phyloP scores from a whole-genome alignment of 2,329 filamentous ascomycete genomes.

The Microdochium trichocladiopsis region DNA sequence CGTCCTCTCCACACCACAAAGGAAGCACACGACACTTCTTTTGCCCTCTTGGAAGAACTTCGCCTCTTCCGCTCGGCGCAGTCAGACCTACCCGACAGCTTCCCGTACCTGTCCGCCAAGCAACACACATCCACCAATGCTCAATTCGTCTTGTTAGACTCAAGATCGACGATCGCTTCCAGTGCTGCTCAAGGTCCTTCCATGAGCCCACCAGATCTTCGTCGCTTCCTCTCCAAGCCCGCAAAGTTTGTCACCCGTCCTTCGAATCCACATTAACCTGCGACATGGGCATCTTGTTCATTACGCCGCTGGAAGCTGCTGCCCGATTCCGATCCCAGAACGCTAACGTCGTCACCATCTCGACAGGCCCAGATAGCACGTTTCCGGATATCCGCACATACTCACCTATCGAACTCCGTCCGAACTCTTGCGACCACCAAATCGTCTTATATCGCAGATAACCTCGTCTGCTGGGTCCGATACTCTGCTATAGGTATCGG shows the following conservation, averaged over 20 bases:
- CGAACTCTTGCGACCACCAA: constrained; percentile 4
- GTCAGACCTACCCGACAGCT: too few relatives aligned
- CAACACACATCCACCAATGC: not conserved
- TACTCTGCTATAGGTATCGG: constrained; percentile 79
- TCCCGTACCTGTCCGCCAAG: not conserved
- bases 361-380: constrained; percentile 58
- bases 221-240: constrained; percentile 90
- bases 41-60: not conserved
- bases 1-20: not conserved
- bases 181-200: constrained; percentile 37
- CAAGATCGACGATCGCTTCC: constrained; percentile 3
- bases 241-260: constrained; percentile 73
- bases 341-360: constrained; percentile 3
- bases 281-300: not conserved
- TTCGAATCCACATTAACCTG: constrained; percentile 2
- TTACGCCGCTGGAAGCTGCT: too few relatives aligned
- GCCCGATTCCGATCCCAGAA: too few relatives aligned
- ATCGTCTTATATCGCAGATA: constrained; percentile 38
- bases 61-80: not conserved
- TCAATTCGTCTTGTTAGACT: not conserved
- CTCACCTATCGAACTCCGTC: constrained; percentile 3
- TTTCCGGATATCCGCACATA: constrained; percentile 12
- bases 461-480: constrained; percentile 76
- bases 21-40: not conserved
- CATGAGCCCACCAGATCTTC: constrained; percentile 88